Base-by-base conservation (phyloP, 495 filamentous ascomycete species). In the Aspergillus sparsus region DNA sequence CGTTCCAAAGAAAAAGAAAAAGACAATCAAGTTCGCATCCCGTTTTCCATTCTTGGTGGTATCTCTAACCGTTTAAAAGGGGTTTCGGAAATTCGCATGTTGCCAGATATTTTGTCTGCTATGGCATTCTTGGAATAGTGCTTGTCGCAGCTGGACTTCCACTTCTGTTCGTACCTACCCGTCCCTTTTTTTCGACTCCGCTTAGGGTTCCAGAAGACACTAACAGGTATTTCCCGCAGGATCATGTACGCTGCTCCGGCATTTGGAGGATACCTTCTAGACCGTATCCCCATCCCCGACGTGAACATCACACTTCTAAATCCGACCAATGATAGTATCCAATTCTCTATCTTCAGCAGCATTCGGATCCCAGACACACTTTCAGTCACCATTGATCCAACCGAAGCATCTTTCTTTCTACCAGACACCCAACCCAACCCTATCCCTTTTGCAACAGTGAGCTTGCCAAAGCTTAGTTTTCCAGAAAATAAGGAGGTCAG, bases 1-100 rank as follows among this genome's bases (percentile, higher is more conserved):
- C 0, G 11, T 41, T 10, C 37, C 37, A 41, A 10, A 9, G n/a
- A 41, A n/a, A 41, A 41, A 41, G 37, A 41, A 41, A n/a, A 41
- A 64, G 63, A 49, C 45, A 33, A 37, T 56, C 27, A 68, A 64
- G 11, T 36, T 61, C 13, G 47, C 51, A 2, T 63, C 63, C 13
- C 27, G 64, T n/a, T 44, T 44, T 10, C 27, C 15, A 41, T n/a
- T 41, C 37, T 41, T 6, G 37, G 3, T 41, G 10, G 10, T 49
- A 27, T 11, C n/a, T 6, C 33, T 15, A 57, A 27, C 7, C 5
- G 13, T 33, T 0, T 36, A 12, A 13, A 18, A 58, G 55, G 16
- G 55, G 55, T 10, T 58, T 49, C 33, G 55, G 55, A 42, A 58
- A 50, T n/a, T 16, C 27, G 3, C 46, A 50, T 10, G 31, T 58